phyloP scores from a whole-genome alignment of 2,329 filamentous ascomycete genomes.

The Trichoderma sp. region DNA sequence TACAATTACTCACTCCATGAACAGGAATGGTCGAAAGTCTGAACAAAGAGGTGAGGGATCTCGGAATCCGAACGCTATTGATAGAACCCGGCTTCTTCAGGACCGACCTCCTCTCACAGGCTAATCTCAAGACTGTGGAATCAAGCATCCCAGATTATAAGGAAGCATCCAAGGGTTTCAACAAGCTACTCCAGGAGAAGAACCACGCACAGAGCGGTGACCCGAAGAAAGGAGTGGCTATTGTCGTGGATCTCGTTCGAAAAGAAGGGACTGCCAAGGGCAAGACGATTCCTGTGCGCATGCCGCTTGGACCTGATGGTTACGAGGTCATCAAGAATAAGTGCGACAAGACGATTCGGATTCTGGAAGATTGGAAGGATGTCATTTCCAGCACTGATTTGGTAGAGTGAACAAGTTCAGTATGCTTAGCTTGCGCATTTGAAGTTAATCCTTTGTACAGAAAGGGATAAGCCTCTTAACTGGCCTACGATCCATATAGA shows the following conservation, averaged over 20 bases:
- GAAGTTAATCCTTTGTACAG: not conserved
- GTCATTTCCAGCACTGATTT: constrained; percentile 22
- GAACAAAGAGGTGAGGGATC: not conserved
- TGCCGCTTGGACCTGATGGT: constrained; percentile 29
- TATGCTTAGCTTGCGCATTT: not conserved
- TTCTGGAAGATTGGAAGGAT: constrained; percentile 19
- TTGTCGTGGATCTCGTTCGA: constrained; percentile 28
- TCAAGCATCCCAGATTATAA: constrained; percentile 17
- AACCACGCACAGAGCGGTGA: constrained; percentile 24
- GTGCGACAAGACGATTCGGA: constrained; percentile 25
- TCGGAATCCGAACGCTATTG: constrained; percentile 14
- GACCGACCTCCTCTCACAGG: constrained; percentile 8
- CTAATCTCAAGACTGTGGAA: not conserved
- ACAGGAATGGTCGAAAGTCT: constrained; percentile 21
- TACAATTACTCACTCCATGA: not conserved
- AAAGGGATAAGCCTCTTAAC: not conserved
- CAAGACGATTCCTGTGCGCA: constrained; percentile 23
- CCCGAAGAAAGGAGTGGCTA: constrained; percentile 22
- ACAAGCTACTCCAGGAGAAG: not conserved
- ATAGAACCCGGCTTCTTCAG: constrained; percentile 19
- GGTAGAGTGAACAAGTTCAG: not conserved
- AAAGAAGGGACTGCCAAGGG: constrained; percentile 24
- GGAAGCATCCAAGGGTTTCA: not conserved
- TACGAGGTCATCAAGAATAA: constrained; percentile 25
- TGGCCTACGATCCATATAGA: not conserved